Conservation (phyloP, 305 asterid species). For the Lippia alba region DNA sequence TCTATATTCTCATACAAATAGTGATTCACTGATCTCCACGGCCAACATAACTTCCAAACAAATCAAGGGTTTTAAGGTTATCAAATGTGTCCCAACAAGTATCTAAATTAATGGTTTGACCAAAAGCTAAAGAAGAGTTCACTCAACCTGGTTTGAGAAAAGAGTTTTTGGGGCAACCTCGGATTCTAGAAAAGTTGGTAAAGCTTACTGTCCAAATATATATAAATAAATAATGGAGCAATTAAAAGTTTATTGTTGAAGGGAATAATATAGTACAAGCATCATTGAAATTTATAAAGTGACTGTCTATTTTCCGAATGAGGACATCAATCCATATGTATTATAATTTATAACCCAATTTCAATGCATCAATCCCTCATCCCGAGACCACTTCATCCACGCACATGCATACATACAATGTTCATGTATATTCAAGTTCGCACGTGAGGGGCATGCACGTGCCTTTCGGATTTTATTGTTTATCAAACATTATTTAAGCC, state of each 20-base stretch:
- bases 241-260: not conserved
- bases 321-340: conserved; percentile 45
- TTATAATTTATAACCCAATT: conserved; percentile 9
- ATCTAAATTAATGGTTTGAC: conserved; percentile 38
- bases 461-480: no score
- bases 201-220: conserved; percentile 19
- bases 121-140: conserved; percentile 44
- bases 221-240: not conserved
- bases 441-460: not conserved
- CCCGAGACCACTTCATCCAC: conserved; percentile 29
- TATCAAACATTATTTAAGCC: no score
- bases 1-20: no score
- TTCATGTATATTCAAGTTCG: not conserved
- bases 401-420: not conserved
- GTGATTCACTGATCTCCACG: no score
- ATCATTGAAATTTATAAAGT: conserved; percentile 44
- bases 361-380: conserved; percentile 43
- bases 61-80: no score
- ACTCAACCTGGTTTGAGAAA: conserved; percentile 28
- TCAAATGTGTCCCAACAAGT: no score
- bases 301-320: conserved; percentile 21
- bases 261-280: conserved; percentile 23
- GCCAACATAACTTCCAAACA: no score
- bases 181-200: conserved; percentile 56
- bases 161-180: conserved; percentile 46